These are phyloP conservation scores for Cytospora piceae DNA, from an alignment of 2,329 filamentous ascomycete genomes.

Conservation along the genomic window DNA sequence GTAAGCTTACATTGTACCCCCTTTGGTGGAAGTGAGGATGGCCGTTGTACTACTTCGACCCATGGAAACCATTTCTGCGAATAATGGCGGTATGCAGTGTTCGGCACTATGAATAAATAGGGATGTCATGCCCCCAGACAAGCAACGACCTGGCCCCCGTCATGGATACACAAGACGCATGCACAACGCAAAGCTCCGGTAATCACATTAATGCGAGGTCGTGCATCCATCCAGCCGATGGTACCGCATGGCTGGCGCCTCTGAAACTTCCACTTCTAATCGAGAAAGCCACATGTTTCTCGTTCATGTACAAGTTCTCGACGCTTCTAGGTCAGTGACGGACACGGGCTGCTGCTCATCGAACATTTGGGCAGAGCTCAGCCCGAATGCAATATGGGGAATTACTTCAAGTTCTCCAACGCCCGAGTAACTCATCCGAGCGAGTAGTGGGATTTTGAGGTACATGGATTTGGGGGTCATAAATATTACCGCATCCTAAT, in stretches of 20 bases:
- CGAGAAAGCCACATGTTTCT: neutral
- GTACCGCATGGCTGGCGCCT: neutral
- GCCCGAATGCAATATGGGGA: neutral
- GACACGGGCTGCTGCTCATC: neutral
- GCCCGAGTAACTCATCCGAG: too few species aligned
- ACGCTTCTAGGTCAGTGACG: neutral
- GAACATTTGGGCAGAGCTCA: neutral
- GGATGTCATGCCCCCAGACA: neutral
- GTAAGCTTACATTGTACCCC: slow-evolving; percentile 14
- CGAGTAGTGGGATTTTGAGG: too few species aligned
- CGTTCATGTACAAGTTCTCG: neutral
- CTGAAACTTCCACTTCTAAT: neutral
- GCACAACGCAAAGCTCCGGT: neutral
- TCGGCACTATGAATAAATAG: slow-evolving; percentile 1
- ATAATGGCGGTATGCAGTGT: slow-evolving; percentile 6
- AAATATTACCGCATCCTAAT: too few species aligned
- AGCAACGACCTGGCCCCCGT: neutral
- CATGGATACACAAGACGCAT: neutral
- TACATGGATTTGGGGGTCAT: too few species aligned
- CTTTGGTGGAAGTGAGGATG: neutral
- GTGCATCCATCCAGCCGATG: neutral
- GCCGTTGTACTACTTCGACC: neutral
- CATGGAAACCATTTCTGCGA: neutral
- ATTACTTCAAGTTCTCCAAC: neutral
- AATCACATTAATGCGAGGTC: neutral